Evolutionary conservation across 148 eudicot genomes (phyloP).

Genomic region (Pharnaceum exiguum): DNA sequence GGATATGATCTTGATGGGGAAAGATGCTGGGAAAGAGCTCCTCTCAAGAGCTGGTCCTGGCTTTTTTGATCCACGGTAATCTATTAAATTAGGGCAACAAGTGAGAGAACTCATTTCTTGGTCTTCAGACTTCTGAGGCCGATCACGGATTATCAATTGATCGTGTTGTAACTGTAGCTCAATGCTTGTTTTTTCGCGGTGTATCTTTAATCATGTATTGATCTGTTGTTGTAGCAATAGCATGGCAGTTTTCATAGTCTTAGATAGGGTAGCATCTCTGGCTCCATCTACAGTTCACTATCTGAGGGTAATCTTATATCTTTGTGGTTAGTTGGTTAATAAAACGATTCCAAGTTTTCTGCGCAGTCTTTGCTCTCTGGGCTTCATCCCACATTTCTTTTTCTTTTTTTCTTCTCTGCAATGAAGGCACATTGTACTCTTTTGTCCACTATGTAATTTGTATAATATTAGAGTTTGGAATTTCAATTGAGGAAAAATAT

Average conservation of each 20-base stretch:
- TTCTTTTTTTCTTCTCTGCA: background rate
- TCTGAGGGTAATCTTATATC: too few relatives aligned
- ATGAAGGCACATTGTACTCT: background rate
- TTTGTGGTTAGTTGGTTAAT: constrained; percentile 6
- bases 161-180: constrained; percentile 11
- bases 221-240: constrained; percentile 10
- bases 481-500: too few relatives aligned
- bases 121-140: background rate
- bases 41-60: constrained; percentile 78
- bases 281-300: too few relatives aligned
- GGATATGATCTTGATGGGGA: constrained; percentile 84
- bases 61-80: constrained; percentile 61
- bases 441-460: too few relatives aligned
- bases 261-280: background rate
- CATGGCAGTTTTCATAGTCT: background rate
- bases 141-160: background rate
- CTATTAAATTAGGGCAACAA: background rate
- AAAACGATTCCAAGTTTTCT: background rate
- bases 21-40: constrained; percentile 92
- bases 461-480: too few relatives aligned
- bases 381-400: too few relatives aligned
- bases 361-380: too few relatives aligned
- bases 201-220: background rate
- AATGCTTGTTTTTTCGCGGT: background rate
- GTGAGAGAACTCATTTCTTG: background rate